Percentiles rank a stretch among this genome's conserved stretches.
Conservation (phyloP, 139 green algal species). For the Ulvella scutata region DNA sequence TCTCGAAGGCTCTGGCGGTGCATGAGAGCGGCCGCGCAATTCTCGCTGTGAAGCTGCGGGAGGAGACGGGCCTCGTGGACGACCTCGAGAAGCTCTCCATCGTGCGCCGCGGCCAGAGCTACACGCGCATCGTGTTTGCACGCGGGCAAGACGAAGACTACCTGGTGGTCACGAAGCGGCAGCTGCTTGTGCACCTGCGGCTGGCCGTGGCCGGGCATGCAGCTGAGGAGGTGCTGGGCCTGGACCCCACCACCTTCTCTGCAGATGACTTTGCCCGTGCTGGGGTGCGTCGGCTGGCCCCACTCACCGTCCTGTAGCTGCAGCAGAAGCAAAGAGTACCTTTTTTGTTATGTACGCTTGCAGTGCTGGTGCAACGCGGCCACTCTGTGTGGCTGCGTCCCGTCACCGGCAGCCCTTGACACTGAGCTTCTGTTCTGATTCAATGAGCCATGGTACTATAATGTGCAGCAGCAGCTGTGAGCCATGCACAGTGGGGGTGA, state of each 20-base stretch:
- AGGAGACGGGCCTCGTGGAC: not conserved
- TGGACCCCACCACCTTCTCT: not conserved
- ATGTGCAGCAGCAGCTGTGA: too few species aligned
- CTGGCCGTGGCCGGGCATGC: not conserved
- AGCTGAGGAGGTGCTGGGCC: not conserved
- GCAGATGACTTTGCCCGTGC: not conserved
- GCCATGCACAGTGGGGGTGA: not conserved
- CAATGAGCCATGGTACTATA: too few species aligned
- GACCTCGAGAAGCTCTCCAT: slow-evolving; percentile 1
- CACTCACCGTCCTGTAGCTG: too few species aligned
- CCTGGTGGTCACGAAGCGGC: not conserved
- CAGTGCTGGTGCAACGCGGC: too few species aligned
- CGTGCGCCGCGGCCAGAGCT: not conserved
- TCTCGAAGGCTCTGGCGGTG: not conserved
- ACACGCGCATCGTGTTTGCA: not conserved
- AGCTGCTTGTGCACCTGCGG: not conserved
- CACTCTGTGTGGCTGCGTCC: too few species aligned
- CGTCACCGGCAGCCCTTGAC: too few species aligned
- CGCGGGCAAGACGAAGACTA: not conserved
- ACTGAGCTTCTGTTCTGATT: too few species aligned
- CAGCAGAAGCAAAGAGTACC: too few species aligned
- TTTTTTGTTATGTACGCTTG: too few species aligned
- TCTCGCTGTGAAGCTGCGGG: not conserved
- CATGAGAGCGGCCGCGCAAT: not conserved
- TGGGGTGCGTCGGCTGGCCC: too few species aligned